These are phyloP conservation scores for Aspergillus texensis DNA, from an alignment of 2,329 filamentous ascomycete genomes.

Conservation along the genomic window DNA sequence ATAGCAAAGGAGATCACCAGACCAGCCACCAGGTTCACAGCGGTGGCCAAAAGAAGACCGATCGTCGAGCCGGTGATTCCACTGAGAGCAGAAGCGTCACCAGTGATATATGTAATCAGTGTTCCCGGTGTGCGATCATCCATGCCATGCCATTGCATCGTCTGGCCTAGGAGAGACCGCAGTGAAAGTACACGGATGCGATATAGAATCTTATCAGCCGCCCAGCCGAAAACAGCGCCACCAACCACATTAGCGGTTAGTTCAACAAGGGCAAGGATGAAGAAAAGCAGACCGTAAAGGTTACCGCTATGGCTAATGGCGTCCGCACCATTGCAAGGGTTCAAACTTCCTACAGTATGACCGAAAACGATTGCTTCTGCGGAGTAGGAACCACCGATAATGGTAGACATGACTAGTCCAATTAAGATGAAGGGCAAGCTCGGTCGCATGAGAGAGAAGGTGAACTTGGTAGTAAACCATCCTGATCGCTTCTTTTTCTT, in stretches of 20 bases:
- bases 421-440: conserved; percentile 48
- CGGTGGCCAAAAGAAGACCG: conserved; percentile 68
- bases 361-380: conserved; percentile 62
- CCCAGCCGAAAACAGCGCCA: conserved; percentile 58
- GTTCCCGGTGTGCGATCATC: conserved; percentile 62
- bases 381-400: conserved; percentile 60
- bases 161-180: conserved; percentile 65
- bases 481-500: conserved; percentile 23
- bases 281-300: conserved; percentile 60
- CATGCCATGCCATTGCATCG: conserved; percentile 70
- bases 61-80: conserved; percentile 71
- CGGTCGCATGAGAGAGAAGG: conserved; percentile 45
- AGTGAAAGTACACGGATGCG: conserved; percentile 64
- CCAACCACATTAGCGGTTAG: conserved; percentile 63
- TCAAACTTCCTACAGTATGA: conserved; percentile 59
- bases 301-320: conserved; percentile 53
- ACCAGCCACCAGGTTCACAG: conserved; percentile 68
- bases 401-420: conserved; percentile 54
- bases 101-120: conserved; percentile 68
- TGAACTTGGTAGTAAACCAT: conserved; percentile 33
- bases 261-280: conserved; percentile 60
- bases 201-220: conserved; percentile 66
- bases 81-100: conserved; percentile 66
- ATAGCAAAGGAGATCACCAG: conserved; percentile 70
- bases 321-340: conserved; percentile 52